A percentile compares a stretch with the other conserved stretches of the same genome.
phyloP scores from a whole-genome alignment of 805 yeast genomes.

The Diddensiella caesifluorescens region DNA sequence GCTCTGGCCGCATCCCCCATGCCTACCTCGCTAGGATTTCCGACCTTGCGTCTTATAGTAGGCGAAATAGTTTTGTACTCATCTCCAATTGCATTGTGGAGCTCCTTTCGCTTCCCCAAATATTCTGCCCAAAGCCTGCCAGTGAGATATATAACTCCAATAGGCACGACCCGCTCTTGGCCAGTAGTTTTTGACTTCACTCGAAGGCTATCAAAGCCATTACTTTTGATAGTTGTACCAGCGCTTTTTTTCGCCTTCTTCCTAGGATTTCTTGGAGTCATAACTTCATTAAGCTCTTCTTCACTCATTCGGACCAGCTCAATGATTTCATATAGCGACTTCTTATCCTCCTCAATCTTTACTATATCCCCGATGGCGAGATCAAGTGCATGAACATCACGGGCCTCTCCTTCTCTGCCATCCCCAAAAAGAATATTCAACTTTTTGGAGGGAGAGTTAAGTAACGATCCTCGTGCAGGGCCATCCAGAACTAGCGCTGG shows the following conservation, averaged over 20 bases:
- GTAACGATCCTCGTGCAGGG: background rate
- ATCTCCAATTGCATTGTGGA: slow-evolving; percentile 1
- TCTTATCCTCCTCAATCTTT: slow-evolving; percentile 16
- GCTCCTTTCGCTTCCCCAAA: slow-evolving; percentile 8
- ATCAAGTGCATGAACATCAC: slow-evolving; percentile 12
- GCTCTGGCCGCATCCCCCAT: background rate
- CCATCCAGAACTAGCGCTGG: background rate
- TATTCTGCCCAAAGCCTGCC: slow-evolving; percentile 8
- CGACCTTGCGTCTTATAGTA: slow-evolving; percentile 1
- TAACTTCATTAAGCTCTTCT: background rate
- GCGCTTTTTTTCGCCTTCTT: background rate
- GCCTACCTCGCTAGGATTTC: background rate
- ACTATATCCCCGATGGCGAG: slow-evolving; percentile 19
- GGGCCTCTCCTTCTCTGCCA: slow-evolving; percentile 3
- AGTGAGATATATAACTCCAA: slow-evolving; percentile 5
- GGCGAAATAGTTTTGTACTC: background rate
- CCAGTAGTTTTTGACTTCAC: background rate
- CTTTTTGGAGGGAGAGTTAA: background rate
- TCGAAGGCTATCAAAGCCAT: background rate
- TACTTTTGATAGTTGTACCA: background rate
- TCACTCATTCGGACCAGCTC: slow-evolving; percentile 8
- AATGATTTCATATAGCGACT: slow-evolving; percentile 11
- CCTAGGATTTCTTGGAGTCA: background rate
- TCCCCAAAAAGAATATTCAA: slow-evolving; percentile 3
- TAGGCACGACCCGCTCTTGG: background rate